These are phyloP conservation scores for Stephanodiscus minutulus DNA, from an alignment of 108 stramenopile genomes.

Conservation along the genomic window DNA sequence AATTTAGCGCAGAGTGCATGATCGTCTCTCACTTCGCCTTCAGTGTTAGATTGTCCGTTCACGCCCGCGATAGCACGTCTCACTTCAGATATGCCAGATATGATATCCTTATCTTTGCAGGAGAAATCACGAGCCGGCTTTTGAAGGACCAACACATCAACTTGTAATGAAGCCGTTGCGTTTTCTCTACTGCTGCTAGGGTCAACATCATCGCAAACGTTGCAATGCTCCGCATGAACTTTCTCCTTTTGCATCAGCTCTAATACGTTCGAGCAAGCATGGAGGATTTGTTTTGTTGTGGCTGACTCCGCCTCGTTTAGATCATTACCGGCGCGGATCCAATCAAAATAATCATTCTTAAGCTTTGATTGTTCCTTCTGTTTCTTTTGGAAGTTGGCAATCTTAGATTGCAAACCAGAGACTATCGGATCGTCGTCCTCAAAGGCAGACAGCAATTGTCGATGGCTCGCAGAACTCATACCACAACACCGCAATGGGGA, in stretches of 20 bases:
- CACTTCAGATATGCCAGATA: constrained; percentile 8
- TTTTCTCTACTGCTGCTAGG: not conserved
- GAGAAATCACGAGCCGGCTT: not conserved
- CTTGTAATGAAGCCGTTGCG: not conserved
- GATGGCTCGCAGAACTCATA: constrained; percentile 2
- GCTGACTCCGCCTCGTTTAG: constrained; percentile 12
- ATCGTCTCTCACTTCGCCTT: not conserved
- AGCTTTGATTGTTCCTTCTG: constrained; percentile 7
- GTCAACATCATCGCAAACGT: not conserved
- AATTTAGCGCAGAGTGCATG: constrained; percentile 17
- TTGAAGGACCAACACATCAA: not conserved
- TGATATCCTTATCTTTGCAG: constrained; percentile 3
- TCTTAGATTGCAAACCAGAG: constrained; percentile 6
- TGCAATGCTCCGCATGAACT: not conserved
- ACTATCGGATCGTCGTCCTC: constrained; percentile 1
- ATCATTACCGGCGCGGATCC: constrained; percentile 11
- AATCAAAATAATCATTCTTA: constrained; percentile 13
- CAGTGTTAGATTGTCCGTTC: not conserved
- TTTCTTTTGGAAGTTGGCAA: constrained; percentile 8
- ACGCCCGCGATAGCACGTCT: not conserved
- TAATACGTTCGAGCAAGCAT: not conserved
- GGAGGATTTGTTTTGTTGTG: constrained; percentile 13
- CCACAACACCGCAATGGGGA: no score
- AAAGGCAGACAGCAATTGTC: not conserved
- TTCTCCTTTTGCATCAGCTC: constrained; percentile 12